A percentile compares a stretch with the other conserved stretches of the same genome.
Conservation (phyloP, 2,329 filamentous ascomycete genomes). For the Gremmenia infestans region DNA sequence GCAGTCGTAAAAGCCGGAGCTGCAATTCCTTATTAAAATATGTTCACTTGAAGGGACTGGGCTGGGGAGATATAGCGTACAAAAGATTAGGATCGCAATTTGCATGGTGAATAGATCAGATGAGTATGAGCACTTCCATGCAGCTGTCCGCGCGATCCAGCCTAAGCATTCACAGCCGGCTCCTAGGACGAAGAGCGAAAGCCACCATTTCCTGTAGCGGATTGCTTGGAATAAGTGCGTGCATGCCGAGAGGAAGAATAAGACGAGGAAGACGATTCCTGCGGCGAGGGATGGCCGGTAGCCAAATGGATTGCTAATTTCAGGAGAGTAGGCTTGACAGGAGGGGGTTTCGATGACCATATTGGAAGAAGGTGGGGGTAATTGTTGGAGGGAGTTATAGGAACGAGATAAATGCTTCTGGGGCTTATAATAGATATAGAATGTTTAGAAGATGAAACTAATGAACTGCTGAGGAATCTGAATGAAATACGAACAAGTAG, state of each 20-base stretch:
- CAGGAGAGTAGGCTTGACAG: not conserved
- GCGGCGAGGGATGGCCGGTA: constrained; percentile 18
- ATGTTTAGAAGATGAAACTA: too few species aligned
- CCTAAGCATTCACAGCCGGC: constrained; percentile 37
- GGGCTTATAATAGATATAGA: too few species aligned
- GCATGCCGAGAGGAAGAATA: constrained; percentile 40
- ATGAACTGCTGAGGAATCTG: too few species aligned
- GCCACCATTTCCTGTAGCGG: constrained; percentile 44
- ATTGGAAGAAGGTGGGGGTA: not conserved
- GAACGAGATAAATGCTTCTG: not conserved
- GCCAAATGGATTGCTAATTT: constrained; percentile 3
- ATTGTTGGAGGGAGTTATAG: not conserved
- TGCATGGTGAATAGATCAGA: constrained; percentile 34
- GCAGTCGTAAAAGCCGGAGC: constrained; percentile 48
- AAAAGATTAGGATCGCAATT: constrained; percentile 41
- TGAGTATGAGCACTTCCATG: constrained; percentile 28
- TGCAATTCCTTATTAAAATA: constrained; percentile 2
- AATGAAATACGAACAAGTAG: too few species aligned
- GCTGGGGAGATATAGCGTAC: constrained; percentile 32
- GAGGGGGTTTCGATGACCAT: constrained; percentile 1
- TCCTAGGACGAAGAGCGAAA: constrained; percentile 41
- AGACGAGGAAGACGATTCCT: constrained; percentile 40
- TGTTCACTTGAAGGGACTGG: not conserved
- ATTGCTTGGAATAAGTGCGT: constrained; percentile 39
- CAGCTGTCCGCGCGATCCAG: constrained; percentile 30